phyloP scores from a whole-genome alignment of 306 rosid genomes.

The Cucumis cinereus region DNA sequence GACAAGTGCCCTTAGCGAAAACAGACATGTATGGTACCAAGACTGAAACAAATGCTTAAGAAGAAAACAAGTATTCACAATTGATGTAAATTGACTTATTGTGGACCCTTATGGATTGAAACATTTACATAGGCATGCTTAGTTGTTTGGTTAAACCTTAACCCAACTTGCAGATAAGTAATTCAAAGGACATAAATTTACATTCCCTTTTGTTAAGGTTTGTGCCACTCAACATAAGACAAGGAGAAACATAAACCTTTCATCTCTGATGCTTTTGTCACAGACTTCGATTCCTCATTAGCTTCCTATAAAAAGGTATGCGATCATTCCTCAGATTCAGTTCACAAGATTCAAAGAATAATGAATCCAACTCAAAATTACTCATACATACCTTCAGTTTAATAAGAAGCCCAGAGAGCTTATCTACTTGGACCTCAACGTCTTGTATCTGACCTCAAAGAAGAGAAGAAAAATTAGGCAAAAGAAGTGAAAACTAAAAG shows the following conservation, averaged over 20 bases:
- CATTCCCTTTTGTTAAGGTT: neutral
- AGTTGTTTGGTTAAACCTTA: neutral
- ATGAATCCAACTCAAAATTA: neutral
- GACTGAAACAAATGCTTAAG: neutral
- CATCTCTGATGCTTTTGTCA: slow-evolving; percentile 84
- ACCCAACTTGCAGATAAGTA: neutral
- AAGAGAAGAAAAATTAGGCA: neutral
- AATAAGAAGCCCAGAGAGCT: slow-evolving; percentile 50
- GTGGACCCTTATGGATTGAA: neutral
- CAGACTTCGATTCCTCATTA: slow-evolving; percentile 87
- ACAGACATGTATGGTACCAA: neutral
- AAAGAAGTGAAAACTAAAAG: neutral
- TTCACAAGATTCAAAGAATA: neutral
- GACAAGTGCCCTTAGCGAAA: neutral
- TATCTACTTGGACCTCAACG: slow-evolving; percentile 59
- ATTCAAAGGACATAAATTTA: neutral
- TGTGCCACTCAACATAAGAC: neutral
- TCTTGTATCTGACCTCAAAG: slow-evolving; percentile 45
- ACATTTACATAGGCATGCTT: neutral
- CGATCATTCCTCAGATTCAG: neutral
- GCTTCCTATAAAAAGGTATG: slow-evolving; percentile 32
- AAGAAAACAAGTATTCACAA: neutral
- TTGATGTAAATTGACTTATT: neutral
- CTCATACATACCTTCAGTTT: slow-evolving; percentile 50
- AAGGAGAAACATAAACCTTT: slow-evolving; percentile 38